Base-by-base conservation (phyloP, 345 rosid genomes). In the Dovyalis caffra region DNA sequence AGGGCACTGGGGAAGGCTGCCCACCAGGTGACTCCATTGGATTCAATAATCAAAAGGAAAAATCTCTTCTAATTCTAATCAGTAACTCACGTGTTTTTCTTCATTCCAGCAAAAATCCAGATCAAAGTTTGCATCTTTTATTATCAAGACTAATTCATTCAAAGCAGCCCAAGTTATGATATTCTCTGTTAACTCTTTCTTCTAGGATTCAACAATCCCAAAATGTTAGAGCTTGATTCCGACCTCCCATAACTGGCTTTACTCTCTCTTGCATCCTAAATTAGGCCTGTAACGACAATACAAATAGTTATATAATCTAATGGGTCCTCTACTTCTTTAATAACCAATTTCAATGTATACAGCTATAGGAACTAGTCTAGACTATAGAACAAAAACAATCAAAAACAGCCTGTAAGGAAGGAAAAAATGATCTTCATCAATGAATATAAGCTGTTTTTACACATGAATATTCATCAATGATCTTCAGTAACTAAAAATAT, bases 51-150 rank as follows among this genome's bases (percentile, higher is more conserved):
- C n/a, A 21, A 68, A 15, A 25, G 58, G n/a, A 35, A 4, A 35
- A 49, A 21, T 29, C 34, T 23, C 28, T 65, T 20, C 58, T 62
- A 26, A 74, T 74, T 61, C 15, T 62, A 20, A n/a, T 8, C 45
- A 74, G 25, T 2, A 76, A 32, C 28, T 40, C 58, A 49, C 21
- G 31, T 57, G 65, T 65, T 68, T 64, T 60, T 56, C 70, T 69
- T 77, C 69, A 81, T 66, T 77, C 45, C 78, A 40, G 67, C 78
- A 69, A 70, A 82, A 81, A 81, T 79, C 80, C 86, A 79, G 81
- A 83, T 86, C 81, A 85, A 73, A 77, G 74, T 45, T 73, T 61
- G 78, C 81, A 81, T 74, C 64, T 74, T 63, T 65, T 58, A 37
- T 72, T 57, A 20, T 64, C 64, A 9, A 21, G 10, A 51, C 31